Percentiles rank a stretch among this genome's conserved stretches.
Evolutionary conservation across 129 eudicot species (phyloP).

Genomic region (Saposhnikovia divaricata): DNA sequence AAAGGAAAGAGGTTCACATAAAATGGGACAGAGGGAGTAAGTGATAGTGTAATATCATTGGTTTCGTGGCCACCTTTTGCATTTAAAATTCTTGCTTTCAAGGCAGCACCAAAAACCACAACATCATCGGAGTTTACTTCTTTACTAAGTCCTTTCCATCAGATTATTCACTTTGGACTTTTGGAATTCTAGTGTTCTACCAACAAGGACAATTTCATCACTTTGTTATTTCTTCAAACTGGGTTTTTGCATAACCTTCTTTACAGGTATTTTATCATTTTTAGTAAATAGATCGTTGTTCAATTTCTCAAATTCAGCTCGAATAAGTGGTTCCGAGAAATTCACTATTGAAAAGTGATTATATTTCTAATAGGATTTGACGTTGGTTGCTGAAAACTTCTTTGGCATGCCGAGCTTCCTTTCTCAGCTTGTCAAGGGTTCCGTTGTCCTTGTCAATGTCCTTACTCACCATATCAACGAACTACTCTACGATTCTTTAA

Average conservation of each 20-base stretch:
- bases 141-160: neutral
- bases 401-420: neutral
- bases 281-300: neutral
- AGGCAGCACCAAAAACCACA: neutral
- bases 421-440: neutral
- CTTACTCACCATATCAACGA: neutral
- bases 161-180: neutral
- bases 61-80: neutral
- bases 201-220: neutral
- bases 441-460: neutral
- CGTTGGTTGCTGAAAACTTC: neutral
- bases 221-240: too few species aligned
- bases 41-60: neutral
- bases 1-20: too few species aligned
- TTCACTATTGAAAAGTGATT: neutral
- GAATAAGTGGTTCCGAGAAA: neutral
- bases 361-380: neutral
- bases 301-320: neutral
- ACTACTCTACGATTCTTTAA: neutral
- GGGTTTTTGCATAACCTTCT: neutral
- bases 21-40: too few species aligned
- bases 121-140: neutral
- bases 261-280: neutral
- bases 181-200: neutral
- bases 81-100: neutral